phyloP scores from a whole-genome alignment of 1,284 basidiomycete genomes.

The Tetrapyrgos nigripes region DNA sequence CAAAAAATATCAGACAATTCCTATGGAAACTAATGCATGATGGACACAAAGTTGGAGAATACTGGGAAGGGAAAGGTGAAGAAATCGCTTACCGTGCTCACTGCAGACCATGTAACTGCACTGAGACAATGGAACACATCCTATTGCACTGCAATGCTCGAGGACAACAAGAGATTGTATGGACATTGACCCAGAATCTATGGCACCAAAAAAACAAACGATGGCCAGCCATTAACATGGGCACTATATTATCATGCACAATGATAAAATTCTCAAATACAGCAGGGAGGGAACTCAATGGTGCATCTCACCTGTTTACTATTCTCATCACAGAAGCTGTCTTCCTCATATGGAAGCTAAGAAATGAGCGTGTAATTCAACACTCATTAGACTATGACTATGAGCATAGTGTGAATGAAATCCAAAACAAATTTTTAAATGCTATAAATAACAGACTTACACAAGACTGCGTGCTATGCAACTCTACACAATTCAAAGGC shows the following conservation, averaged over 20 bases:
- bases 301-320: constrained; percentile 9
- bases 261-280: background rate
- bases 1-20: constrained; percentile 10
- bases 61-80: constrained; percentile 12
- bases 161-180: constrained; percentile 16
- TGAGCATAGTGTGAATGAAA: background rate
- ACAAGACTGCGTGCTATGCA: background rate
- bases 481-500: too few species aligned
- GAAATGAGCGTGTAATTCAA: constrained; percentile 16
- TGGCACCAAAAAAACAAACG: constrained; percentile 5
- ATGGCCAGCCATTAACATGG: constrained; percentile 11
- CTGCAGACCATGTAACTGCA: constrained; percentile 16
- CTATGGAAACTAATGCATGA: constrained; percentile 15
- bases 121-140: constrained; percentile 28
- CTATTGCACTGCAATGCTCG: constrained; percentile 19
- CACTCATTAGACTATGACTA: background rate
- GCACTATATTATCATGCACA: constrained; percentile 8
- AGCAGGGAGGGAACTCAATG: constrained; percentile 3
- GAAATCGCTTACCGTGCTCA: constrained; percentile 1
- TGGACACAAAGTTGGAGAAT: constrained; percentile 13
- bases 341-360: constrained; percentile 22
- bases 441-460: background rate
- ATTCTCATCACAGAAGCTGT: constrained; percentile 24
- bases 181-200: constrained; percentile 14
- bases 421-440: constrained; percentile 6